Percentiles rank a stretch among this genome's conserved stretches.
Conservation (phyloP, 495 filamentous ascomycete species). For the Trichoderma gamsii region DNA sequence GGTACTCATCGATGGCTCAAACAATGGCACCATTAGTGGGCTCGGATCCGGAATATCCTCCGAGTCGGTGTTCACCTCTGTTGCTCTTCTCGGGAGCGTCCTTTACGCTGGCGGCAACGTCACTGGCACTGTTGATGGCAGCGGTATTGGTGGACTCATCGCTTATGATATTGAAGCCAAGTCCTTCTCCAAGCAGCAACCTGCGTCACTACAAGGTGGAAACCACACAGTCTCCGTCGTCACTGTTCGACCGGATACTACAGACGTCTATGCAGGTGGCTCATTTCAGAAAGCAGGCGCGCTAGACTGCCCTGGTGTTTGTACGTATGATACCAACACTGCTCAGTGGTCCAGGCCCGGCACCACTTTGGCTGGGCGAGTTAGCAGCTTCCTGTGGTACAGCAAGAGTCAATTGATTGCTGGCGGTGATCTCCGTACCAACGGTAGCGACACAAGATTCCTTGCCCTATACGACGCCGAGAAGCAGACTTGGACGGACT, state of each 20-base stretch:
- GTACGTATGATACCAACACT: slow-evolving; percentile 60
- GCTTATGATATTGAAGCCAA: slow-evolving; percentile 65
- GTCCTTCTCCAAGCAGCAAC: slow-evolving; percentile 54
- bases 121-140: slow-evolving; percentile 60
- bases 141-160: slow-evolving; percentile 64
- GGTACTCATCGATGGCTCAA: slow-evolving; percentile 56
- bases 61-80: slow-evolving; percentile 67
- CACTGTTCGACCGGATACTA: slow-evolving; percentile 55
- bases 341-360: slow-evolving; percentile 77
- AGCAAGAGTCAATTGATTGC: slow-evolving; percentile 62
- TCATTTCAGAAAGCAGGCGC: slow-evolving; percentile 76
- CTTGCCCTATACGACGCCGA: slow-evolving; percentile 70
- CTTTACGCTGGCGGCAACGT: slow-evolving; percentile 80
- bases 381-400: slow-evolving; percentile 69
- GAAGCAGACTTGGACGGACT: slow-evolving; percentile 55
- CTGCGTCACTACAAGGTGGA: slow-evolving; percentile 60
- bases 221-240: slow-evolving; percentile 71
- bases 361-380: slow-evolving; percentile 58
- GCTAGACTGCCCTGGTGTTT: slow-evolving; percentile 73
- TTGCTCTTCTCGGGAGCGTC: slow-evolving; percentile 59
- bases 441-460: slow-evolving; percentile 51
- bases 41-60: slow-evolving; percentile 57
- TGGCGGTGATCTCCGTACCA: slow-evolving; percentile 67
- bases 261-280: slow-evolving; percentile 79
- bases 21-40: slow-evolving; percentile 61